Percentiles rank a stretch among this genome's conserved stretches.
phyloP scores from a whole-genome alignment of 2,329 filamentous ascomycete genomes.

The Emericellopsis cladophorae region DNA sequence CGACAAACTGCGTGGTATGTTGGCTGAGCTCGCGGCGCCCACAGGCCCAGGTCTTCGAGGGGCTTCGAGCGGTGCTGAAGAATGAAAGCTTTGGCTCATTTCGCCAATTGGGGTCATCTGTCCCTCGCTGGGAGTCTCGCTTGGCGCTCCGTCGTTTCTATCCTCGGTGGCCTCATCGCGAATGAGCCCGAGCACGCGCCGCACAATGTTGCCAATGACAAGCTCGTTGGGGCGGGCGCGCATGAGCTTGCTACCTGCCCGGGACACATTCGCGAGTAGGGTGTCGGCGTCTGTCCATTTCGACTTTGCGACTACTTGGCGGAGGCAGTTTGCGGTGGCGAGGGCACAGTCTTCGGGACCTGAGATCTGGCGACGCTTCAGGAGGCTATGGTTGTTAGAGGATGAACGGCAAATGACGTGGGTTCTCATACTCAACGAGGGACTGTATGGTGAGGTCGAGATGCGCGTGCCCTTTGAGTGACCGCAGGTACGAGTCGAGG shows the following conservation, averaged over 20 bases:
- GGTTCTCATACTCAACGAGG: conserved; percentile 58
- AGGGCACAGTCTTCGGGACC: conserved; percentile 82
- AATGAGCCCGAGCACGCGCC: conserved; percentile 79
- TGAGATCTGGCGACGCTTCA: conserved; percentile 83
- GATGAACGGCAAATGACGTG: not conserved
- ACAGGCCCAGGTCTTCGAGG: conserved; percentile 45
- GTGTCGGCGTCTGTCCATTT: conserved; percentile 66
- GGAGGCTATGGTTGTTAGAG: conserved; percentile 41
- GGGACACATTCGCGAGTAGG: conserved; percentile 68
- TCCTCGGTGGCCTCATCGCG: conserved; percentile 82
- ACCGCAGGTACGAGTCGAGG: conserved; percentile 66
- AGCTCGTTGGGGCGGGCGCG: conserved; percentile 82
- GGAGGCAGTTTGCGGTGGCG: conserved; percentile 78
- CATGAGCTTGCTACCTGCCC: conserved; percentile 64
- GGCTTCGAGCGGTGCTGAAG: conserved; percentile 6
- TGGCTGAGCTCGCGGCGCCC: conserved; percentile 50
- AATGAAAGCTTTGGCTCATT: conserved; percentile 4
- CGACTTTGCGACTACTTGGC: conserved; percentile 72
- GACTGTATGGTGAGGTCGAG: conserved; percentile 76
- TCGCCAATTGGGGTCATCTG: conserved; percentile 15
- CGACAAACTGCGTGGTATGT: conserved; percentile 67
- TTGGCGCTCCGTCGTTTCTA: conserved; percentile 45
- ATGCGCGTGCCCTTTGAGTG: conserved; percentile 54
- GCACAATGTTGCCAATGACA: conserved; percentile 87
- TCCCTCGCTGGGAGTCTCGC: conserved; percentile 46